phyloP scores from a whole-genome alignment of 2,329 filamentous ascomycete species.

The Exophiala alcalophila region DNA sequence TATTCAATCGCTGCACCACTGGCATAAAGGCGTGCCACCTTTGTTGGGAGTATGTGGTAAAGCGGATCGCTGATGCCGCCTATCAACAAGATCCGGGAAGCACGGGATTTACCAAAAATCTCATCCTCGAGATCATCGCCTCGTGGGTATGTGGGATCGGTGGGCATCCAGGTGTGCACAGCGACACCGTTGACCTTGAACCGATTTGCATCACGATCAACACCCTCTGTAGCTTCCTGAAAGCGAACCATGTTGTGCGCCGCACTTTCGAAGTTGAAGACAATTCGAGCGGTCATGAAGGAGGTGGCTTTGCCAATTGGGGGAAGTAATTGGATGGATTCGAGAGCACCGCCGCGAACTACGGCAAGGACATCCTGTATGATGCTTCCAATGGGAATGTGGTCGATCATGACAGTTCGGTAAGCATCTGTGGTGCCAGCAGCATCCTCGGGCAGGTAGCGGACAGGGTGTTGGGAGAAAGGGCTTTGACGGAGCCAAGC shows the following conservation, averaged over 20 bases:
- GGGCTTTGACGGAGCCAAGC: slow-evolving; percentile 7
- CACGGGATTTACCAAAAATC: slow-evolving; percentile 16
- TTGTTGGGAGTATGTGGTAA: slow-evolving; percentile 11
- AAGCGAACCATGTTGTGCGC: slow-evolving; percentile 23
- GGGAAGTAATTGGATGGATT: slow-evolving; percentile 27
- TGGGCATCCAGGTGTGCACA: slow-evolving; percentile 27
- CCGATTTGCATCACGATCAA: slow-evolving; percentile 2
- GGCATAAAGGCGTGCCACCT: slow-evolving; percentile 12
- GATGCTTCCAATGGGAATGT: slow-evolving; percentile 24
- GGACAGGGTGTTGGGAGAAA: slow-evolving; percentile 25
- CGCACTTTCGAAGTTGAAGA: slow-evolving; percentile 23
- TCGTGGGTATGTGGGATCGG: slow-evolving; percentile 29
- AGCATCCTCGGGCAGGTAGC: slow-evolving; percentile 26
- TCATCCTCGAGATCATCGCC: slow-evolving; percentile 20
- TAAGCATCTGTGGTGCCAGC: slow-evolving; percentile 20
- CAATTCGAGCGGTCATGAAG: slow-evolving; percentile 28
- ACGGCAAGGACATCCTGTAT: slow-evolving; percentile 22
- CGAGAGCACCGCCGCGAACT: slow-evolving; percentile 24
- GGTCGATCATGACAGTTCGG: slow-evolving; percentile 31
- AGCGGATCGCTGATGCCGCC: slow-evolving; percentile 12
- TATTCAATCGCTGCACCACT: slow-evolving; percentile 20
- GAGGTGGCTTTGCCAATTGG: slow-evolving; percentile 23
- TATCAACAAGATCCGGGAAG: slow-evolving; percentile 27
- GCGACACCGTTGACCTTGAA: slow-evolving; percentile 22
- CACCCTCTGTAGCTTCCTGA: slow-evolving; percentile 10